Base-by-base conservation (phyloP, 2,329 filamentous ascomycete species). In the Aspergillus transmontanensis region DNA sequence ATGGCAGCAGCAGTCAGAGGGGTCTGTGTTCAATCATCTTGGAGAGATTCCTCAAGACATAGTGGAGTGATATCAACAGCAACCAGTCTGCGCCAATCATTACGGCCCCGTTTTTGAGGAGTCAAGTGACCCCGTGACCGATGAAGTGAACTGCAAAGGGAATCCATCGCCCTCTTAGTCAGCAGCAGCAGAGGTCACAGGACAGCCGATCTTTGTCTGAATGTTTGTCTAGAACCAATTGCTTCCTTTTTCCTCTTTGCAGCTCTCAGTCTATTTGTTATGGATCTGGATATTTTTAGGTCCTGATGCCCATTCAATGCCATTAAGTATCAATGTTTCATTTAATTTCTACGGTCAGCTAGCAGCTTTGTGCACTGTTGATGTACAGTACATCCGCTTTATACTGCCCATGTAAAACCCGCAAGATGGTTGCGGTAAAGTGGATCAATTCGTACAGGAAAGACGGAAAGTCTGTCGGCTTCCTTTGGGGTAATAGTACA, bases 101-200 rank as follows among this genome's bases (percentile, higher is more conserved):
- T 62, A 59, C 11, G 61, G 66, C 48, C 63, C 64, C 68, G 63
- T 62, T 65, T 67, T 65, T 46, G 63, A 57, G 59, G 45, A 68
- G 67, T 70, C 68, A 69, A 69, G 64, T 70, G 68, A 70, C 68
- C 45, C 63, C 63, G 57, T 55, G 56, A 57, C 61, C 60, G 58
- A 61, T 66, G 59, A 63, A 63, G 58, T 51, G 57, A 53, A 65
- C 61, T 65, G 63, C 60, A 61, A 61, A 58, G n/a, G 53, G 46
- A 21, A 55, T 53, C 56, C 32, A 23, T 30, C 26, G 11, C 12
- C 21, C 39, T 30, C 60, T 70, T 69, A 70, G 64, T 70, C 67
- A 70, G 65, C 67, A 26, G n/a, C n/a, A 12, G 54, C 59, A 58
- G 41, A 65, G 68, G 68, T 70, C 68, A 70, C 68, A 70, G 68